Evolutionary conservation across 179 eudicot species (phyloP).

Genomic region (Gypsophila paniculata): DNA sequence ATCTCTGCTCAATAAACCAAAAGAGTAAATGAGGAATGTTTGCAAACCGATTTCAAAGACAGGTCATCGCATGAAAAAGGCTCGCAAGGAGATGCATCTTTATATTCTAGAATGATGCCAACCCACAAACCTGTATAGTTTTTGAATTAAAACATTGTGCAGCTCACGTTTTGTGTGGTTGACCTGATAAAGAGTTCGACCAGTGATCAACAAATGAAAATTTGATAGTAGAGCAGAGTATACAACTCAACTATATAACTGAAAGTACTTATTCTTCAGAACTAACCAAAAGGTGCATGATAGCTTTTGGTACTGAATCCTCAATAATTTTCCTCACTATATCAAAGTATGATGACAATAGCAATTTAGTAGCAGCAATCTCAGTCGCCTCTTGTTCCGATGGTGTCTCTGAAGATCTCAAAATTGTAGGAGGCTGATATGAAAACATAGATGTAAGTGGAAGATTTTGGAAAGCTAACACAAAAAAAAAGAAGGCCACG

Average conservation of each 20-base stretch:
- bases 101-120: neutral
- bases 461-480: neutral
- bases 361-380: slow-evolving; percentile 69
- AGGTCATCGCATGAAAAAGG: neutral
- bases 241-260: neutral
- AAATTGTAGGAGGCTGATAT: slow-evolving; percentile 69
- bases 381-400: slow-evolving; percentile 78
- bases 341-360: slow-evolving; percentile 82
- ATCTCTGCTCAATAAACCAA: slow-evolving; percentile 46
- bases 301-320: slow-evolving; percentile 95
- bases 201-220: slow-evolving; percentile 6
- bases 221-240: neutral
- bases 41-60: slow-evolving; percentile 6
- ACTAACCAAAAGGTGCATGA: slow-evolving; percentile 93
- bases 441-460: slow-evolving; percentile 12
- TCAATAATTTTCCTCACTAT: slow-evolving; percentile 85
- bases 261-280: neutral
- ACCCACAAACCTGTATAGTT: slow-evolving; percentile 69
- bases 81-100: neutral
- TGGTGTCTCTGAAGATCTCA: slow-evolving; percentile 75
- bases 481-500: neutral
- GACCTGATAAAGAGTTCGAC: slow-evolving; percentile 49
- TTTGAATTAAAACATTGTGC: slow-evolving; percentile 88
- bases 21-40: slow-evolving; percentile 13
- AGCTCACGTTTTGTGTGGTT: slow-evolving; percentile 90